Base-by-base conservation (phyloP, 2,329 filamentous ascomycete genomes). In the Lachnellula suecica region DNA sequence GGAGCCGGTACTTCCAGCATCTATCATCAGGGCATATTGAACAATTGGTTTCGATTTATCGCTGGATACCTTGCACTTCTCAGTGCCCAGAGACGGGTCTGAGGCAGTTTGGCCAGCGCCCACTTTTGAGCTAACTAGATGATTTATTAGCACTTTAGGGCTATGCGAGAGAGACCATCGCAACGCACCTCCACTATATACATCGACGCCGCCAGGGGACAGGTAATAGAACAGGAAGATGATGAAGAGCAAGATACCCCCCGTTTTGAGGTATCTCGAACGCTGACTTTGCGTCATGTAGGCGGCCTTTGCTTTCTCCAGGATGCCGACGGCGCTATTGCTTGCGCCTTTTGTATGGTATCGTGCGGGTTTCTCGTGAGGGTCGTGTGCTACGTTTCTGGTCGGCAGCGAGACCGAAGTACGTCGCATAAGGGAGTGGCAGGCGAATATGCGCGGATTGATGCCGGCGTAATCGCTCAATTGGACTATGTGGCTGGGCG, bases 21-120 rank as follows among this genome's bases (percentile, higher is more conserved):
- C 94, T 67, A 99, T 90, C 94, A 99, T 99, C 66, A 97, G 82
- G 56, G 94, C 95, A 75, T 97, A 99, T 70, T 99, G 94, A 57
- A 97, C 87, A 61, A 99, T 83, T 45, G 94, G 93, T 76, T 97
- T 97, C 60, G 91, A 87, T 66, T 88, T 85, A 64, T 91, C 90
- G 74, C 82, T 86, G 38, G 94, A 91, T 68, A 86, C 89, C 54
- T 85, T 84, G 79, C 94, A 99, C 74, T 83, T 88, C 40, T 82
- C 78, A 59, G 88, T 85, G 61, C 82, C 82, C 65, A 85, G 80
- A 8, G 84, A 82, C 23, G 79, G 76, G 64, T 89, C 83, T 47
- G 77, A 71, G 29, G 81, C 77, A 2, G 69, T 67, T 66, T 86
- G 82, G 58, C 81, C 67, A 19, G 54, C 29, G 57, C 52, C 64